These are phyloP conservation scores for Cyclostephanos invisitatus DNA, from an alignment of 108 stramenopile species.

Conservation along the genomic window DNA sequence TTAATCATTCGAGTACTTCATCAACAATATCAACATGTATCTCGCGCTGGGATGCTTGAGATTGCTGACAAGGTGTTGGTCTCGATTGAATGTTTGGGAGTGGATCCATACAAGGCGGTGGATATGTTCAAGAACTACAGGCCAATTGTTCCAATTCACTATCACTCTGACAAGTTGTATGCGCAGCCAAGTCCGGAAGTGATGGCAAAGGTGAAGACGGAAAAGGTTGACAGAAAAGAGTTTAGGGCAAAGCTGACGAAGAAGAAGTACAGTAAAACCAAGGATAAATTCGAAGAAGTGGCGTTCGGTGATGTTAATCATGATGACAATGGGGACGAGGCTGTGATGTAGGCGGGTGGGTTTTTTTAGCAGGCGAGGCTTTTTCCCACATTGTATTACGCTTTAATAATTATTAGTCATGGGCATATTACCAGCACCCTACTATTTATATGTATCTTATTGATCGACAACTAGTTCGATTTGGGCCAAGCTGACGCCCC, in stretches of 20 bases:
- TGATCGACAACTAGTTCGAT: too few relatives aligned
- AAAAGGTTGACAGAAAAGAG: not conserved
- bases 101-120: conserved; percentile 21
- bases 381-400: conserved; percentile 13
- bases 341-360: too few relatives aligned
- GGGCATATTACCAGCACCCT: too few relatives aligned
- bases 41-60: not conserved
- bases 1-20: too few relatives aligned
- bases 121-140: conserved; percentile 6
- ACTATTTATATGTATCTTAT: too few relatives aligned
- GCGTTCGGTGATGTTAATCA: not conserved
- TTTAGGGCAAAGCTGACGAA: not conserved
- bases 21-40: not conserved
- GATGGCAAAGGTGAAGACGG: conserved; percentile 1
- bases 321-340: not conserved
- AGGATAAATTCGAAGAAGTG: not conserved
- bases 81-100: conserved; percentile 3
- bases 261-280: not conserved
- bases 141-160: not conserved
- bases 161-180: conserved; percentile 8
- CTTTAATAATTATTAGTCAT: too few relatives aligned
- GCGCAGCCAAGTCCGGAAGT: not conserved
- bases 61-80: not conserved
- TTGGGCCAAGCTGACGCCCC: too few relatives aligned
- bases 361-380: conserved; percentile 1